These are phyloP conservation scores for Thielaviopsis populi DNA, from an alignment of 2,329 filamentous ascomycete species.

Conservation along the genomic window DNA sequence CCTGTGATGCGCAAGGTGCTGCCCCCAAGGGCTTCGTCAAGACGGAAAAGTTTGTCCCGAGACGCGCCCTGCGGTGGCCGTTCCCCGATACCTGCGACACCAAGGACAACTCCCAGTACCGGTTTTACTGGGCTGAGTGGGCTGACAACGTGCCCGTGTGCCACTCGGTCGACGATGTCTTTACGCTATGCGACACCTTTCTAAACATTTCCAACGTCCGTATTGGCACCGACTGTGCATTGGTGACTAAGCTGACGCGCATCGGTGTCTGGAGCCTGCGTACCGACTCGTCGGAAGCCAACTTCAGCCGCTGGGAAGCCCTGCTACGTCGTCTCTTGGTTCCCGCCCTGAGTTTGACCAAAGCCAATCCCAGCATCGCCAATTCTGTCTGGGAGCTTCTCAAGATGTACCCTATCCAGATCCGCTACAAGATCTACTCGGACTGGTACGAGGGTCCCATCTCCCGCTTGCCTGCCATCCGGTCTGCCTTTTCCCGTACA, in stretches of 20 bases:
- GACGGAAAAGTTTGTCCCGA: conserved; percentile 42
- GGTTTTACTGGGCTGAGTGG: conserved; percentile 98
- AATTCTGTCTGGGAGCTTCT: conserved; percentile 79
- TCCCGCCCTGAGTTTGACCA: conserved; percentile 74
- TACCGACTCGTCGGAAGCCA: conserved; percentile 53
- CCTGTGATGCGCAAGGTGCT: conserved; percentile 48
- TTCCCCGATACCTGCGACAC: conserved; percentile 64
- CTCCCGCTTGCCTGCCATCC: conserved; percentile 63
- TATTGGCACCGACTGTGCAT: conserved; percentile 66
- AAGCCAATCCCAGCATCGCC: conserved; percentile 67
- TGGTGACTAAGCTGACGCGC: conserved; percentile 68
- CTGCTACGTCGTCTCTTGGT: conserved; percentile 73
- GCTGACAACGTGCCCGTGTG: conserved; percentile 83
- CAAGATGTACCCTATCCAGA: conserved; percentile 58
- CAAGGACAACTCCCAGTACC: conserved; percentile 63
- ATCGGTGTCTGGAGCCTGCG: conserved; percentile 66
- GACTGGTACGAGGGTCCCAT: conserved; percentile 79
- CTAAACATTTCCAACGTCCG: conserved; percentile 76
- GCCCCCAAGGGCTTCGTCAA: conserved; percentile 55
- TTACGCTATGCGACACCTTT: conserved; percentile 70
- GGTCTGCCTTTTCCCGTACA: conserved; percentile 60
- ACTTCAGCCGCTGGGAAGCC: conserved; percentile 67
- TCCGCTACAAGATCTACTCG: conserved; percentile 76
- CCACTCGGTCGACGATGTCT: conserved; percentile 78
- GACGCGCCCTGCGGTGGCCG: conserved; percentile 66